These are phyloP conservation scores for Talaromyces sp. DNA, from an alignment of 2,329 filamentous ascomycete species.

Conservation along the genomic window DNA sequence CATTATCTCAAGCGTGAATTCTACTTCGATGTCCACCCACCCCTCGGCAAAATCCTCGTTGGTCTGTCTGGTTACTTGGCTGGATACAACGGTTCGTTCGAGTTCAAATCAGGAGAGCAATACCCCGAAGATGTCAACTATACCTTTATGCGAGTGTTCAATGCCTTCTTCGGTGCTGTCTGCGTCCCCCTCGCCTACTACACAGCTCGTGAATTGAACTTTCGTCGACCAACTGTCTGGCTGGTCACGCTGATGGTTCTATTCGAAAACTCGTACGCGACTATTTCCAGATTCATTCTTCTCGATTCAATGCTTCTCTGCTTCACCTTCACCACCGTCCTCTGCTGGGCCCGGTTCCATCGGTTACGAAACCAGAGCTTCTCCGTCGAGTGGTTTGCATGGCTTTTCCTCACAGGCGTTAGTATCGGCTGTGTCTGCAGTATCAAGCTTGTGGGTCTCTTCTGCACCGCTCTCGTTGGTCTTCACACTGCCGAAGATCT, in stretches of 20 bases:
- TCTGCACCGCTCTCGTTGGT: constrained; percentile 90
- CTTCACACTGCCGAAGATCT: constrained; percentile 95
- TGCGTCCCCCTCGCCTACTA: constrained; percentile 94
- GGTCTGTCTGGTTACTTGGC: constrained; percentile 93
- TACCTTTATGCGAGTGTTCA: constrained; percentile 98
- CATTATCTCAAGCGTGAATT: constrained; percentile 99
- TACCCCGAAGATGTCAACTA: constrained; percentile 95
- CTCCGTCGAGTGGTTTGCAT: constrained; percentile 86
- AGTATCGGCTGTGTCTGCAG: constrained; percentile 98
- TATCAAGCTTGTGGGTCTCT: constrained; percentile 97
- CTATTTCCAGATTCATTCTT: constrained; percentile 96
- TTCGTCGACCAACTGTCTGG: constrained; percentile 86
- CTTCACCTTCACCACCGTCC: constrained; percentile 95
- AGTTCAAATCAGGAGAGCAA: constrained; percentile 97
- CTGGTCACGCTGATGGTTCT: constrained; percentile 94
- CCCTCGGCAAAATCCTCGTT: constrained; percentile 97
- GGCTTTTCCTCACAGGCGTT: constrained; percentile 88
- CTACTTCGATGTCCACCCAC: constrained; percentile 97
- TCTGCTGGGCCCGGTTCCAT: constrained; percentile 98
- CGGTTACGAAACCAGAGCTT: constrained; percentile 82
- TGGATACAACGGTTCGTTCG: constrained; percentile 98
- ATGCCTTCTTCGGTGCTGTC: constrained; percentile 87
- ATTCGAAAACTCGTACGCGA: constrained; percentile 98
- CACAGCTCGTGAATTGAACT: constrained; percentile 86
- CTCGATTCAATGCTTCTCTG: constrained; percentile 98